Conservation (phyloP, 768 basidiomycete genomes). For the Tephrocybe sp. region DNA sequence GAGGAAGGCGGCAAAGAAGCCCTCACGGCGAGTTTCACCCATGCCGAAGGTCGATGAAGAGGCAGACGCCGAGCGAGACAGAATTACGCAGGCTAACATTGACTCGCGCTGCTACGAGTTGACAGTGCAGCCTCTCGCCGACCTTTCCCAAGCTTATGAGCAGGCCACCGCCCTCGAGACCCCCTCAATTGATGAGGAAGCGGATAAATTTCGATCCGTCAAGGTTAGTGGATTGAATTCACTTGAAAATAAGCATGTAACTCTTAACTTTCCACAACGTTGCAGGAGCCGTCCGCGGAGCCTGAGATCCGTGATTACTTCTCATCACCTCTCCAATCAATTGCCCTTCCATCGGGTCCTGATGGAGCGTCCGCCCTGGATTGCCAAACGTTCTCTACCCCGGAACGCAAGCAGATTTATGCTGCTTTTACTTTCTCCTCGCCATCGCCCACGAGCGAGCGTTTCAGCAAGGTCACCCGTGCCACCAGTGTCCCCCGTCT, state of each 20-base stretch:
- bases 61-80: conserved; percentile 32
- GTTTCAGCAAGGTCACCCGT: conserved; percentile 45
- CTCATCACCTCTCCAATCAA: conserved; percentile 32
- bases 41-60: conserved; percentile 64
- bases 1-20: conserved; percentile 38
- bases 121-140: conserved; percentile 76
- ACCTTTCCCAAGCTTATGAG: conserved; percentile 72
- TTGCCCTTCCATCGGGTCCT: conserved; percentile 26
- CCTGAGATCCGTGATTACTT: conserved; percentile 61
- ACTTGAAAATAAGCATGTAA: conserved; percentile 7
- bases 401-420: conserved; percentile 72
- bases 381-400: conserved; percentile 59
- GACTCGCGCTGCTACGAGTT: conserved; percentile 80
- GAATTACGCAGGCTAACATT: conserved; percentile 50
- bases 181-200: conserved; percentile 30
- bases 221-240: conserved; percentile 40
- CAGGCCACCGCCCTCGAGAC: conserved; percentile 32
- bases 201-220: conserved; percentile 40
- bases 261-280: conserved; percentile 9
- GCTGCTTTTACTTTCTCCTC: conserved; percentile 79
- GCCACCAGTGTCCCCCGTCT: conserved; percentile 29
- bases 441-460: conserved; percentile 61
- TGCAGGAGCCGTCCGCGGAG: conserved; percentile 54
- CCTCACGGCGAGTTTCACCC: conserved; percentile 53
- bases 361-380: conserved; percentile 29